Base-by-base conservation (phyloP, 768 basidiomycete species). In the Boletus pseudo-olivaceus region DNA sequence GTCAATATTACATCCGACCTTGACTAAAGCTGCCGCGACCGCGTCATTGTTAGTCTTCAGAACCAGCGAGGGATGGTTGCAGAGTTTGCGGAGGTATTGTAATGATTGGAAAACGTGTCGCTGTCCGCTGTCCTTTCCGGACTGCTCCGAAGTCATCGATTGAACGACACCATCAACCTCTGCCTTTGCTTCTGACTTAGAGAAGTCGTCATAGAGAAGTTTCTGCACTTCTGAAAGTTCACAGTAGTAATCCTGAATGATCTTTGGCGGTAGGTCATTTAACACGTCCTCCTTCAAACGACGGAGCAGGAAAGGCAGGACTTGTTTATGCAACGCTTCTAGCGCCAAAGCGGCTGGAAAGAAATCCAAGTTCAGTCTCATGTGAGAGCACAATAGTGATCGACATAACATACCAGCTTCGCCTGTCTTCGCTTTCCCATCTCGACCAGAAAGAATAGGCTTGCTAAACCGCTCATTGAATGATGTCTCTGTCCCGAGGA, bases 221-320 rank as follows among this genome's bases (percentile, higher is more conserved):
- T 93, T 94, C 74, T 99, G 97, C 19, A 98, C 73, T 0, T 93
- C 90, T 0, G 96, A 98, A 4, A 99, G 80, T 67, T 98, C 96
- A 76, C 95, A 98, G 66, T 98, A 95, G 69, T 98, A 98, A 69
- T 99, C 97, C 71, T 99, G 97, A 53, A 99, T 98, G 70, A 99
- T 99, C 76, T 99, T 98, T 4, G 97, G 97, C 1, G 97, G 97
- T 3, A 99, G 77, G 67, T 99, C 97, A 57, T 92, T 75, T 53
- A 99, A 76, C 29, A 99, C 97, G 65, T 99, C 94, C 73, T 99
- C 97, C 69, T 99, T 99, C 67, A 99, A 75, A 23, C 97, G 87
- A 39, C 97, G 91, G 15, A 99, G 79, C 39, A 99, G 75, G 82
- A 99, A 99, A 2, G 97, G 97, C n/a, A 99, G 74, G 26, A 98